Evolutionary conservation across 2,329 filamentous ascomycete genomes (phyloP), one percentile per base, ranked within the genome.

Genomic region (Epichloe sibirici): DNA sequence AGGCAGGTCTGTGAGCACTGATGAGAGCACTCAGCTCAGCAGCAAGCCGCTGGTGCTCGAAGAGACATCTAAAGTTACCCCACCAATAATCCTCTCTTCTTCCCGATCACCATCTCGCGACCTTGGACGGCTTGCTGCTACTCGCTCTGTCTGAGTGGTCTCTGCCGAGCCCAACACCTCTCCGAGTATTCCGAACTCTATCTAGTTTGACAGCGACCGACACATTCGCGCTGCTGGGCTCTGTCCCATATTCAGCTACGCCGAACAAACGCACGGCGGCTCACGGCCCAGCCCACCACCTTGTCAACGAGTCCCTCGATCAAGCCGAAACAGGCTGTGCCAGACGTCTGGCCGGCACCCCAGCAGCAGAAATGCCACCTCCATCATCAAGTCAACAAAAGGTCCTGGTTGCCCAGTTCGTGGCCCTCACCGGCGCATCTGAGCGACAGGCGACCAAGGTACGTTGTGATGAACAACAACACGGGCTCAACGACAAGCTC

Each of bases 391-490:
- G 69, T 47, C 66, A 69, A 56, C 69, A 75, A 58, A 73, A 69
- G 65, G 61, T 64, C 42, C 53, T 71, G 58, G 62, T 70, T 55
- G 57, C 61, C 48, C 66, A 74, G 61, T 76, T 77, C 57, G 61
- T 70, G 48, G 57, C 63, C 48, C 59, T 71, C 46, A 76, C 74
- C 11, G 72, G 73, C 37, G 66, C 69, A 15, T 63, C 65, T 15
- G 74, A 74, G 50, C 69, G 71, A 55, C 66, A 64, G 37, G 74
- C 74, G 38, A 63, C 66, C 53, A 68, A 69, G 64, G 74, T 77
- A 69, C 58, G 72, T 70, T 45, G 34, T 40, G 25, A 42, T 39
- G 34, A 49, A 37, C 38, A 38, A 34, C 39, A n/a, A 8, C 39
- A 4, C 39, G 39, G 17, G 17, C n/a, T 31, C 31, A 31, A 31